A percentile compares a stretch with the other conserved stretches of the same genome.
Conservation (phyloP, 2,329 filamentous ascomycete species). For the Claviceps humidiphila region DNA sequence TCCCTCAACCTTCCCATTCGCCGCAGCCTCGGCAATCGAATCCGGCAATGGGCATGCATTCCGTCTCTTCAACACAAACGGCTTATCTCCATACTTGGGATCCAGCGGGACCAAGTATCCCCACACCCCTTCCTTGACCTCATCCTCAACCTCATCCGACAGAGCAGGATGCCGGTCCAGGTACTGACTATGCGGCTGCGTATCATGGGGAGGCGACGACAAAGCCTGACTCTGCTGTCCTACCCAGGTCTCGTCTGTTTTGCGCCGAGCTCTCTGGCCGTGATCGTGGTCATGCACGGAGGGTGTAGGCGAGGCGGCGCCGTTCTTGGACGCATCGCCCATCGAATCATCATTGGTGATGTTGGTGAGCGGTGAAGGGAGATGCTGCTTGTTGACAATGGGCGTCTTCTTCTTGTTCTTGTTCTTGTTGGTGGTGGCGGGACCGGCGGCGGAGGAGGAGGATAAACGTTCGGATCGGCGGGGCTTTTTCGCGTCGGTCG, state of each 20-base stretch:
- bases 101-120: constrained; percentile 83
- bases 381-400: constrained; percentile 48
- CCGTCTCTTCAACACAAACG: constrained; percentile 59
- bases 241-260: constrained; percentile 32
- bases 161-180: constrained; percentile 58
- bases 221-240: constrained; percentile 28
- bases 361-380: constrained; percentile 72
- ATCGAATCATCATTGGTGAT: constrained; percentile 37
- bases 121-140: constrained; percentile 79
- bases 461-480: constrained; percentile 64
- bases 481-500: constrained; percentile 66
- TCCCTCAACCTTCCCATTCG: constrained; percentile 25
- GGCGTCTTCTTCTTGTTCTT: constrained; percentile 37
- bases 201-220: constrained; percentile 52
- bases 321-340: constrained; percentile 49
- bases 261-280: constrained; percentile 35
- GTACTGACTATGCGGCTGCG: constrained; percentile 54
- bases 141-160: constrained; percentile 73
- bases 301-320: constrained; percentile 59
- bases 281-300: constrained; percentile 42
- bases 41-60: constrained; percentile 52
- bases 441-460: not conserved
- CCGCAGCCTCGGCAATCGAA: constrained; percentile 20
- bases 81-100: constrained; percentile 52
- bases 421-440: constrained; percentile 17